A percentile compares a stretch with the other conserved stretches of the same genome.
Conservation (phyloP, 1,139 yeast genomes). For the Blastobotrys aristatus region DNA sequence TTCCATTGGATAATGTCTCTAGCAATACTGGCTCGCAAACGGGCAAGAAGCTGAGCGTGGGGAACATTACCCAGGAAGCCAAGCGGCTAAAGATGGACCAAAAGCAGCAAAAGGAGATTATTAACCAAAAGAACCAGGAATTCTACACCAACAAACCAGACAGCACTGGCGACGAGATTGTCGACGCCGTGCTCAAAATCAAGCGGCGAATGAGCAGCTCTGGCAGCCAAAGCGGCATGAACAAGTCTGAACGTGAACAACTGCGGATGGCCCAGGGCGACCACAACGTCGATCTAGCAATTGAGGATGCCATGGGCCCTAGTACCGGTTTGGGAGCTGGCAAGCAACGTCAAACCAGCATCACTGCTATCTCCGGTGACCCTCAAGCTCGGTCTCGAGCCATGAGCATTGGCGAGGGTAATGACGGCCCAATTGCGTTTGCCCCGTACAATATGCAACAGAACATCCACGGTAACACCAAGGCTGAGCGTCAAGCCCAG, state of each 20-base stretch:
- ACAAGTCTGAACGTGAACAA: not conserved
- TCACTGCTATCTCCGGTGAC: too few relatives aligned
- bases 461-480: too few relatives aligned
- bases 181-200: not conserved
- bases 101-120: not conserved
- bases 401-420: too few relatives aligned
- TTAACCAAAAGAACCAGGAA: not conserved
- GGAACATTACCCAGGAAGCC: not conserved
- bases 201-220: slow-evolving; percentile 5
- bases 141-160: slow-evolving; percentile 2
- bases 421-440: too few relatives aligned
- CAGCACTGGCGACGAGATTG: slow-evolving; percentile 1
- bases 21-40: not conserved
- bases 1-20: not conserved
- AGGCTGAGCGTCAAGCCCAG: too few relatives aligned
- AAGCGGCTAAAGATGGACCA: not conserved
- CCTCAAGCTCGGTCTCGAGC: too few relatives aligned
- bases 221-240: slow-evolving; percentile 1
- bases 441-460: too few relatives aligned
- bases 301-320: not conserved
- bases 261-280: not conserved
- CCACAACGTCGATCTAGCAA: not conserved
- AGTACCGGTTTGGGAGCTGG: not conserved
- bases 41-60: not conserved
- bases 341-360: not conserved